phyloP scores from a whole-genome alignment of 2,329 filamentous ascomycete genomes.

The Cercospora beticola region DNA sequence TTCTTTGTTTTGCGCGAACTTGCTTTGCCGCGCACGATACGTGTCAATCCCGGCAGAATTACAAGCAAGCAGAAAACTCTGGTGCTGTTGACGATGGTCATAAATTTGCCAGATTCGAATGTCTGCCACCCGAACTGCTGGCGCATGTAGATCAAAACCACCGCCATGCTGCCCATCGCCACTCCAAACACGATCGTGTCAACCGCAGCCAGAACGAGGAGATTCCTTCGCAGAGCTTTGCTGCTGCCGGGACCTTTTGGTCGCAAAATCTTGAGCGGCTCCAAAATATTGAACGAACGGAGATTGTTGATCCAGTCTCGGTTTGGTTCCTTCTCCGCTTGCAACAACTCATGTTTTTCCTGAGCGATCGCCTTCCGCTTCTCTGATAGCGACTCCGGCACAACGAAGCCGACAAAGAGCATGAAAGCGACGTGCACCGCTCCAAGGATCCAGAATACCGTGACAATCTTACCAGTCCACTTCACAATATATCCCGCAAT shows the following conservation, averaged over 20 bases:
- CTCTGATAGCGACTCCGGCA: conserved; percentile 82
- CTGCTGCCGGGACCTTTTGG: conserved; percentile 66
- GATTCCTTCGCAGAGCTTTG: conserved; percentile 67
- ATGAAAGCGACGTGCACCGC: conserved; percentile 73
- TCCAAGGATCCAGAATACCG: conserved; percentile 81
- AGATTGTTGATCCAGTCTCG: conserved; percentile 48
- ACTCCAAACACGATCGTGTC: conserved; percentile 82
- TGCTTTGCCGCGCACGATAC: conserved; percentile 65
- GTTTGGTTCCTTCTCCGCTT: conserved; percentile 37
- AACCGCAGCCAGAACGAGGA: conserved; percentile 75
- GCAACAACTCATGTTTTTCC: conserved; percentile 60
- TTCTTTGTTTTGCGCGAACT: conserved; percentile 50
- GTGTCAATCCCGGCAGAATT: conserved; percentile 73
- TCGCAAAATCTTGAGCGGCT: conserved; percentile 73
- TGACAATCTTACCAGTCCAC: conserved; percentile 69
- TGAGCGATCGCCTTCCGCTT: conserved; percentile 68
- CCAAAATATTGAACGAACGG: conserved; percentile 63
- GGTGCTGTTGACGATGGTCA: conserved; percentile 74
- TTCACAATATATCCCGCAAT: conserved; percentile 77
- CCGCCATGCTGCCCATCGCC: conserved; percentile 75
- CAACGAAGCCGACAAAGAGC: conserved; percentile 64
- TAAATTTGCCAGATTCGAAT: conserved; percentile 74
- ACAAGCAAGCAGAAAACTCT: conserved; percentile 74
- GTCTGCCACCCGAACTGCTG: conserved; percentile 80
- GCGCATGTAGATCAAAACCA: conserved; percentile 80